Evolutionary conservation across 2,329 filamentous ascomycete species (phyloP), one percentile per base, ranked within the genome.

Genomic region (Eutypa lata): DNA sequence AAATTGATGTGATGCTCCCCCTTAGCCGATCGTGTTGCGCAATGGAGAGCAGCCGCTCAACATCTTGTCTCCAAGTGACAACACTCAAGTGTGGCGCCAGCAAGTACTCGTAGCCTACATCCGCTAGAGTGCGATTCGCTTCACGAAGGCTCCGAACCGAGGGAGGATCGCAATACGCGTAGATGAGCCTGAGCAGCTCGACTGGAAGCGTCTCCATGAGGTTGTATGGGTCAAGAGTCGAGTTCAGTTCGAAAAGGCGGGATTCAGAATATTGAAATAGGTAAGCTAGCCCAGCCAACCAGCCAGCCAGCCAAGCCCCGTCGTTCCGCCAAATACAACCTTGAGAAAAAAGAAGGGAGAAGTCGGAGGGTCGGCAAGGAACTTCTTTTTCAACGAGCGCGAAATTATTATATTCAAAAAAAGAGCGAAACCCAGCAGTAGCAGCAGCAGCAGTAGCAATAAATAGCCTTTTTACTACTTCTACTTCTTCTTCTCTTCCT

Each of bases 1-100:
- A 74, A 54, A 79, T 62, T 19, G 72, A 69, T 26, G 68, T 67
- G 62, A 80, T 73, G 53, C 67, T 69, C 43, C 62, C 62, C 48
- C 72, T 70, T 31, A 78, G 71, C 6, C 70, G 72, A 38, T 72
- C 68, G 55, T 77, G 69, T 49, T 64, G 62, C 16, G 77, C 73
- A 52, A 81, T 76, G 47, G 65, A 66, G 52, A 73, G 68, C 19
- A 81, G 68, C 16, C 75, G 70, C 44, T 68, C 65, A 42, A 76
- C 69, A 57, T 80, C 77, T 59, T 76, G 68, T 49, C 72, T 70
- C 71, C 75, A 78, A 48, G 71, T 71, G 45, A 77, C 63, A 18
- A 71, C 70, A 22, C 65, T 68, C 61, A 81, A 78, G 50, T 65
- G 57, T 2, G 71, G 58, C n/a, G 66, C 61, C 24, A 78, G 58